Evolutionary conservation across 1,139 yeast species (phyloP), one percentile per base, ranked within the genome.

Genomic region (Debaryomycetaceae sp.): DNA sequence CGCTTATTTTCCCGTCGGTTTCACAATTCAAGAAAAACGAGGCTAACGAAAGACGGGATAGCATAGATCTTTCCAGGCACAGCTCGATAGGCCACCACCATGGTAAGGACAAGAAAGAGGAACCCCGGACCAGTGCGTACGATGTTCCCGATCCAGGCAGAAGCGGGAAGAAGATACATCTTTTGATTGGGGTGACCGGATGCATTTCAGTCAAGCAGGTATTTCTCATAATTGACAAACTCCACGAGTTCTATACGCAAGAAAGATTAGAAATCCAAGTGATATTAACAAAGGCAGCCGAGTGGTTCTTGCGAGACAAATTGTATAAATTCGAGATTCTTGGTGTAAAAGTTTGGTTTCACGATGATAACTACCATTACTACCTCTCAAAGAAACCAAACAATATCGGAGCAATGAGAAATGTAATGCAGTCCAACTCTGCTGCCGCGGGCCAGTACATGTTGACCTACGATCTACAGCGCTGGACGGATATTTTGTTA

Each of bases 401-500:
- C 8, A 32, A 30, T 11, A 39, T 35, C 9, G 11, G 29, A 24
- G 37, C 38, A n/a, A 26, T 13, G 34, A 48, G 47, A 32, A 33
- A 39, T 31, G 37, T 42, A 22, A 34, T 45, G 14, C 46, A 51
- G 22, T 44, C 47, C 6, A 45, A 46, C 7, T 39, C 50, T 6
- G 34, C 31, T 26, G 31, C 48, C 5, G 36, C 56, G 19, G 46
- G 46, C 30, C 58, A 55, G 33, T 55, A 49, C 39, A 33, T 46
- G 22, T 42, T 57, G 17, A 45, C 58, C 15, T 58, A 52, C 34
- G 56, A 60, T 6, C 47, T 61, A 31, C 63, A 55, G 36, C 48
- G 49, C 42, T 61, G 66, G 66, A 56, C 65, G 4, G 63, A 67
- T 46, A 65, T 67, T 4, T 58, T 66, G 37, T 56, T 67, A 33